Conservation (phyloP, 202 grass and related monocot species). For the Cymbopogon flexuosus region DNA sequence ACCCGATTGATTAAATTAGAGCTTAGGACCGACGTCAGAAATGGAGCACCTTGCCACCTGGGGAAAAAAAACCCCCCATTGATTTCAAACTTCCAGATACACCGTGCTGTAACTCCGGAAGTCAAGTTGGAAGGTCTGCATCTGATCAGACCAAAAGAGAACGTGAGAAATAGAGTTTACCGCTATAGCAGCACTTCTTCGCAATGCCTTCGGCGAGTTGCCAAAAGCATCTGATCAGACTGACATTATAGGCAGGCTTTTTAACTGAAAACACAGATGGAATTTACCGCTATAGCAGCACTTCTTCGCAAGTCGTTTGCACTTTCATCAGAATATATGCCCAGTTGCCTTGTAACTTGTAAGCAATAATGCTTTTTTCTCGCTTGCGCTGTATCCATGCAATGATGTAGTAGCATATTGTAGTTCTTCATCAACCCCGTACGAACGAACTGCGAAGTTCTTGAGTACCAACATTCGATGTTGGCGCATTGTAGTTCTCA, state of each 20-base stretch:
- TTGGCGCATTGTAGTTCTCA: not conserved
- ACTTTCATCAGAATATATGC: not conserved
- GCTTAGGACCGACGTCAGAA: not conserved
- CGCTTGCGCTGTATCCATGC: slow-evolving; percentile 13
- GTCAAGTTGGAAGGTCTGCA: not conserved
- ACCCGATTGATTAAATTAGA: not conserved
- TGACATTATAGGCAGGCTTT: not conserved
- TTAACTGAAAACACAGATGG: not conserved
- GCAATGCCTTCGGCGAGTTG: no score
- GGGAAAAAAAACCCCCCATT: not conserved
- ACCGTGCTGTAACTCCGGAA: not conserved
- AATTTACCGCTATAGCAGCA: not conserved
- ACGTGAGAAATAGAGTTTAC: no score
- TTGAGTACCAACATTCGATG: no score
- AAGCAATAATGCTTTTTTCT: slow-evolving; percentile 12
- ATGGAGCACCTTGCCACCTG: not conserved
- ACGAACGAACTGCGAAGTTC: no score
- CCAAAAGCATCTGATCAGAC: no score
- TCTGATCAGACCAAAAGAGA: not conserved
- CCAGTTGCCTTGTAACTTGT: not conserved
- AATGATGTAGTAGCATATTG: slow-evolving; percentile 4
- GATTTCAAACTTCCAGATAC: not conserved
- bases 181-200: no score
- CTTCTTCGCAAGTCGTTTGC: not conserved
- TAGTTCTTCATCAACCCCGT: no score